Evolutionary conservation across 495 filamentous ascomycete genomes (phyloP).

Genomic region (Aspergillus cavernicola): DNA sequence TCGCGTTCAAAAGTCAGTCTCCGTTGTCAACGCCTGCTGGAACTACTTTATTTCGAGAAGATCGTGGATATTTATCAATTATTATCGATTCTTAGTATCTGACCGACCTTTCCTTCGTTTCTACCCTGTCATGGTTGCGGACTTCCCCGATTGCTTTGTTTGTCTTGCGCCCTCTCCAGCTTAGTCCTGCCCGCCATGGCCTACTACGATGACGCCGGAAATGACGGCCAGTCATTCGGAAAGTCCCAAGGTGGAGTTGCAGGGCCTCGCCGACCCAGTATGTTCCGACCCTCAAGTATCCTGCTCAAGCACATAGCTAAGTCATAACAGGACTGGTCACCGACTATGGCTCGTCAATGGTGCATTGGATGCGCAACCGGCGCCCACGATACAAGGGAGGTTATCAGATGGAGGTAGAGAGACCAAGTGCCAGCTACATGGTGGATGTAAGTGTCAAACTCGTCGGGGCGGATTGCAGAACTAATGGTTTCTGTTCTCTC

Average conservation of each 20-base stretch:
- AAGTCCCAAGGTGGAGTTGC: slow-evolving; percentile 33
- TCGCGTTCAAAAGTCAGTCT: slow-evolving; percentile 4
- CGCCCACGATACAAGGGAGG: slow-evolving; percentile 68
- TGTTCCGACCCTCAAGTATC: slow-evolving; percentile 11
- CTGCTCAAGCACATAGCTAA: slow-evolving; percentile 2
- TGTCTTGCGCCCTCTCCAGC: slow-evolving; percentile 5
- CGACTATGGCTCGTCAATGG: slow-evolving; percentile 89
- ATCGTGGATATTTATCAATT: too few species aligned
- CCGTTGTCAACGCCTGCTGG: background rate
- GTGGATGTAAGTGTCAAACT: slow-evolving; percentile 65
- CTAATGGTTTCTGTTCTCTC: background rate
- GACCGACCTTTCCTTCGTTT: background rate
- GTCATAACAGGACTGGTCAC: slow-evolving; percentile 64
- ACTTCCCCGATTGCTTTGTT: slow-evolving; percentile 10
- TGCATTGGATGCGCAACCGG: slow-evolving; percentile 88
- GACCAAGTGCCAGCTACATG: slow-evolving; percentile 82
- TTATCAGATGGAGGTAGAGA: slow-evolving; percentile 66
- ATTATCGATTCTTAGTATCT: too few species aligned
- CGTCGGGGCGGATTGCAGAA: background rate
- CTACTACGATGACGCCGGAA: slow-evolving; percentile 41
- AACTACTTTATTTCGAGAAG: too few species aligned
- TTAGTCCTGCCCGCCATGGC: slow-evolving; percentile 28
- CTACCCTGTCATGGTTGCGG: slow-evolving; percentile 14
- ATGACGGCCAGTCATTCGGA: slow-evolving; percentile 31
- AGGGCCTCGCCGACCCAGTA: slow-evolving; percentile 44